Conservation (phyloP, 108 stramenopile species). For the Pinguiococcus pyrenoidosus region DNA sequence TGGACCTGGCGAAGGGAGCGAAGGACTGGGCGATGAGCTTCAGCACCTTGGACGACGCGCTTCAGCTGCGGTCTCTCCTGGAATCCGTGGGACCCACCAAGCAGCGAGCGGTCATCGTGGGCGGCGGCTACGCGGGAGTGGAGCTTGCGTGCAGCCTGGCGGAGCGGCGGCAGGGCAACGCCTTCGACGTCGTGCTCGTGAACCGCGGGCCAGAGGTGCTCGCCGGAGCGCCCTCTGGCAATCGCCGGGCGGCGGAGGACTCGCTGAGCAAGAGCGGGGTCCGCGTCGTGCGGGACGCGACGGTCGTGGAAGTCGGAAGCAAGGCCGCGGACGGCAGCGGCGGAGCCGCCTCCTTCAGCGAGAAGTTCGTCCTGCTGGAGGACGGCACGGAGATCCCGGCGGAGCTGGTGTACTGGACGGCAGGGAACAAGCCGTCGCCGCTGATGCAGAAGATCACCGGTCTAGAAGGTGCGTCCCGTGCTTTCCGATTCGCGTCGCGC, state of each 20-base stretch:
- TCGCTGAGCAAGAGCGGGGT: background rate
- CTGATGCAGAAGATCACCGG: too few species aligned
- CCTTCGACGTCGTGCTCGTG: background rate
- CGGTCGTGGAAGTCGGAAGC: background rate
- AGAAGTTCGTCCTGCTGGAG: too few species aligned
- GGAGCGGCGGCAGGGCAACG: slow-evolving; percentile 1
- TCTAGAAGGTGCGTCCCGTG: too few species aligned
- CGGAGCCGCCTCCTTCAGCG: too few species aligned
- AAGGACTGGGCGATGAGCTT: slow-evolving; percentile 53
- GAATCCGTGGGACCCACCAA: background rate
- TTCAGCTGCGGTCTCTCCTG: slow-evolving; percentile 42
- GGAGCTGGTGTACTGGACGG: slow-evolving; percentile 19
- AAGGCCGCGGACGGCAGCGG: background rate
- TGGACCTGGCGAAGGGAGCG: slow-evolving; percentile 49
- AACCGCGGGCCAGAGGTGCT: slow-evolving; percentile 1
- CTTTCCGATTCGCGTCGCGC: too few species aligned
- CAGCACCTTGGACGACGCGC: slow-evolving; percentile 56
- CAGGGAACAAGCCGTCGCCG: slow-evolving; percentile 3
- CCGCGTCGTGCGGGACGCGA: slow-evolving; percentile 1
- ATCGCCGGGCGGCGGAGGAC: background rate
- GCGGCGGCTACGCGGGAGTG: slow-evolving; percentile 66
- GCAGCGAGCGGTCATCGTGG: slow-evolving; percentile 46
- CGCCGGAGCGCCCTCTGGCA: slow-evolving; percentile 1
- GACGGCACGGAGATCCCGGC: background rate
- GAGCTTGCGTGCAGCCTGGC: slow-evolving; percentile 51